Percentiles rank a stretch among this genome's conserved stretches.
Evolutionary conservation across 768 basidiomycete species (phyloP).

Genomic region (Stropharia rugosoannulata): DNA sequence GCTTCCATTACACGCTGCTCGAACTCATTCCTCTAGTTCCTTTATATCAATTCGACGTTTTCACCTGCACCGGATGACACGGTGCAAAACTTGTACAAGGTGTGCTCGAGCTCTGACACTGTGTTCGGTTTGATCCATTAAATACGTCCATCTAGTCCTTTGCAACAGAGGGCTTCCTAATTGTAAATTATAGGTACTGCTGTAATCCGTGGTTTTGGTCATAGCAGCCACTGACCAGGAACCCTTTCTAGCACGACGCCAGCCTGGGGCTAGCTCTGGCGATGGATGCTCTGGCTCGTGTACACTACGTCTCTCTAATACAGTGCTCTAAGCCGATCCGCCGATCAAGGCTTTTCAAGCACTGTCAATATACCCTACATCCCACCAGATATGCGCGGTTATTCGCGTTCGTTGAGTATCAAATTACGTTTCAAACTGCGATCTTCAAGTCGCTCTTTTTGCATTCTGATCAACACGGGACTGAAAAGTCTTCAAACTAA

Average conservation of each 20-base stretch:
- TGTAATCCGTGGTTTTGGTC: neutral
- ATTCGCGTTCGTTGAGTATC: too few species aligned
- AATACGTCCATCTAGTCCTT: conserved; percentile 55
- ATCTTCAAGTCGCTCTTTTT: too few species aligned
- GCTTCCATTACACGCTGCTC: conserved; percentile 13
- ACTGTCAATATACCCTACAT: too few species aligned
- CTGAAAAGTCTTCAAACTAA: neutral
- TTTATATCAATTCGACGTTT: conserved; percentile 70
- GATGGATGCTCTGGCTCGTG: neutral
- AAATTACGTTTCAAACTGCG: too few species aligned
- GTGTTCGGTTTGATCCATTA: neutral
- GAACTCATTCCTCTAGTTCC: conserved; percentile 51
- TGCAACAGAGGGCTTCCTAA: conserved; percentile 83
- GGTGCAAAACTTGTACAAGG: conserved; percentile 76
- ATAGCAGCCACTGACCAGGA: neutral
- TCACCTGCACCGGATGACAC: conserved; percentile 84
- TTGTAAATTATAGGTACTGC: conserved; percentile 85
- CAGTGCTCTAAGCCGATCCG: neutral
- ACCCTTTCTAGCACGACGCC: conserved; percentile 35
- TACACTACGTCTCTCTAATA: conserved; percentile 2
- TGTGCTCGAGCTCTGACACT: conserved; percentile 19
- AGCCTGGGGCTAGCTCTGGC: conserved; percentile 37
- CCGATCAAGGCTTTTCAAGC: too few species aligned
- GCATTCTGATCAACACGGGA: too few species aligned
- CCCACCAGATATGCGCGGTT: too few species aligned